These are phyloP conservation scores for Candida sojae DNA, from an alignment of 1,139 yeast species.

Conservation along the genomic window DNA sequence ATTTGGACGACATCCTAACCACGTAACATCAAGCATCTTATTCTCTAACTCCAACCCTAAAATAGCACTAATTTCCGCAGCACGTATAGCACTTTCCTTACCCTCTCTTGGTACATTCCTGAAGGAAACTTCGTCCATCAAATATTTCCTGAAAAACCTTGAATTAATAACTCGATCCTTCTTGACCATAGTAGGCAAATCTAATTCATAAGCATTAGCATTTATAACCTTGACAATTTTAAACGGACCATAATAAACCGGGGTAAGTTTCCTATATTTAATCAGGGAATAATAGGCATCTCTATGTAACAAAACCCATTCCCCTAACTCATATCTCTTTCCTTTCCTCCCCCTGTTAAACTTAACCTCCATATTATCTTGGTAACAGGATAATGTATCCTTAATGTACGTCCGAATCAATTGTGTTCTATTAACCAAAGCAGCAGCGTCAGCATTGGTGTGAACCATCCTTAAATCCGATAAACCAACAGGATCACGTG, in stretches of 20 bases:
- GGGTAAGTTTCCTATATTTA: slow-evolving; percentile 2
- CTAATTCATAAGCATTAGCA: slow-evolving; percentile 6
- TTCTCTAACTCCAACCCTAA: background rate
- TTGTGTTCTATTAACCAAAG: background rate
- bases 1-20: slow-evolving; percentile 1
- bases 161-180: slow-evolving; percentile 3
- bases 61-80: background rate
- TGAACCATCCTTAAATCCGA: background rate
- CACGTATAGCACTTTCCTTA: background rate
- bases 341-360: slow-evolving; percentile 3
- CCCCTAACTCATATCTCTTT: slow-evolving; percentile 1
- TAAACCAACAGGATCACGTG: slow-evolving; percentile 1
- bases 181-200: slow-evolving; percentile 4
- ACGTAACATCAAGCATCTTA: background rate
- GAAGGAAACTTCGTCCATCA: background rate
- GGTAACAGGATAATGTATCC: background rate
- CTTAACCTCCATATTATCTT: slow-evolving; percentile 3
- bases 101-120: background rate
- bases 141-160: slow-evolving; percentile 2
- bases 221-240: slow-evolving; percentile 5
- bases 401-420: background rate
- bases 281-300: slow-evolving; percentile 1
- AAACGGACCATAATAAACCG: slow-evolving; percentile 7
- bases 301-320: slow-evolving; percentile 2
- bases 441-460: background rate